Conservation (phyloP, 257 asterid species). For the Vinca minor region DNA sequence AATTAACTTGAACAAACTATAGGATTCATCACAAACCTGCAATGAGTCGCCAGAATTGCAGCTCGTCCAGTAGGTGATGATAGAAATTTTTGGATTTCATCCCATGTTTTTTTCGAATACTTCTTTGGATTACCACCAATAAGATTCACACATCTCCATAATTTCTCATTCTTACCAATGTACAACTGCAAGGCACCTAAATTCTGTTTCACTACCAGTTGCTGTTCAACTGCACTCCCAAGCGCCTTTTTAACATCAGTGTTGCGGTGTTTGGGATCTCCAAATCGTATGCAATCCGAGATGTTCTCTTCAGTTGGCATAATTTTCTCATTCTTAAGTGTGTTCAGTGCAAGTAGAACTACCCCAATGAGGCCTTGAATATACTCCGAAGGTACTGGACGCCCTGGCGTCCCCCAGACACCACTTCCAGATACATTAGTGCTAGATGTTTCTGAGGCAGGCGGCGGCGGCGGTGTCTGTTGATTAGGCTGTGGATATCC, state of each 20-base stretch:
- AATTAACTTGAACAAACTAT: background rate
- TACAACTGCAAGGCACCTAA: constrained; percentile 52
- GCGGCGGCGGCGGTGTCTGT: constrained; percentile 21
- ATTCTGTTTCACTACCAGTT: constrained; percentile 61
- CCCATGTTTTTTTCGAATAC: constrained; percentile 60
- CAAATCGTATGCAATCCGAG: constrained; percentile 62
- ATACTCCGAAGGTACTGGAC: constrained; percentile 63
- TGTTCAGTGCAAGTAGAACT: constrained; percentile 66
- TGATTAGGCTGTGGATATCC: constrained; percentile 34
- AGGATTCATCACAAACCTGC: constrained; percentile 45
- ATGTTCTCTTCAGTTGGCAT: constrained; percentile 84
- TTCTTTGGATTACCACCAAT: constrained; percentile 45
- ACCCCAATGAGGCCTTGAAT: constrained; percentile 73
- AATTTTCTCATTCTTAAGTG: constrained; percentile 70
- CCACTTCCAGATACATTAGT: constrained; percentile 29
- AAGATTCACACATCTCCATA: constrained; percentile 79
- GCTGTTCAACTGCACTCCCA: constrained; percentile 67
- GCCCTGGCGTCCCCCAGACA: constrained; percentile 63
- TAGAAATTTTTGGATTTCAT: constrained; percentile 60
- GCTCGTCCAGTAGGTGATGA: constrained; percentile 66
- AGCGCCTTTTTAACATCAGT: constrained; percentile 86
- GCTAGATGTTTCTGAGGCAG: constrained; percentile 29
- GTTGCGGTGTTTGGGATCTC: constrained; percentile 55
- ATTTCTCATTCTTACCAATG: constrained; percentile 65
- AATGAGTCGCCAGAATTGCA: constrained; percentile 53